Evolutionary conservation across 2,329 filamentous ascomycete genomes (phyloP), one percentile per base, ranked within the genome.

Genomic region (Dactylellina leptospora): DNA sequence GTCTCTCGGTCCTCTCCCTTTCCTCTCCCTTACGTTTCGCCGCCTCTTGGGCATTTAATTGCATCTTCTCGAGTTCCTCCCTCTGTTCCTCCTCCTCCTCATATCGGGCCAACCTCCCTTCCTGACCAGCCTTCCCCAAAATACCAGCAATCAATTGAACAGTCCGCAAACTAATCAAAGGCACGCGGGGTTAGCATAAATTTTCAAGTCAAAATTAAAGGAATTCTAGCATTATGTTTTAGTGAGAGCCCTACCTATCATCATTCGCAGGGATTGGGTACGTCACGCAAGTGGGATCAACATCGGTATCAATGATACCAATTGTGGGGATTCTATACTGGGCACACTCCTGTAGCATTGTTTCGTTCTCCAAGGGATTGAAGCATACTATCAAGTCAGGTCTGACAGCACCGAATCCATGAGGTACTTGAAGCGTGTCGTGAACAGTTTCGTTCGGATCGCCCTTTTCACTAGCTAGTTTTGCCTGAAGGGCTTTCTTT

Each of bases 251-350:
- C 78, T 80, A 91, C 89, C 89, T 92, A 84, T 99, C 95, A 78
- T 99, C 95, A 80, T 99, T 99, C 54, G 92, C 92, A 1, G 95
- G 95, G 76, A 99, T 97, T 11, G 91, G 90, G 79, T 99, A 99
- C 2, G 95, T 97, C 54, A 97, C 92, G 87, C 91, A 93, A 0
- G 91, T 91, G 0, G 95, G 91, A 80, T 97, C 90, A 1, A 88
- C 89, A 80, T 99, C 90, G 0, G 95, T 97, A 80, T 99, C 95
- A 75, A 97, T 90, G 66, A 99, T 85, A 48, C 93, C 95, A 77
- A 99, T 95, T 0, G 95, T 97, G 0, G 95, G 95, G 64, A 99
- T 90, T 78, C 89, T 91, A 79, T 91, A 89, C 66, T 92, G 79
- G 0, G 90, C 91, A 79, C 95, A 97, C 83, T 99, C 95, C 80